Percentiles rank a stretch among this genome's conserved stretches.
These are phyloP conservation scores for Scytalidium lignicola DNA, from an alignment of 2,329 filamentous ascomycete genomes.

Conservation along the genomic window DNA sequence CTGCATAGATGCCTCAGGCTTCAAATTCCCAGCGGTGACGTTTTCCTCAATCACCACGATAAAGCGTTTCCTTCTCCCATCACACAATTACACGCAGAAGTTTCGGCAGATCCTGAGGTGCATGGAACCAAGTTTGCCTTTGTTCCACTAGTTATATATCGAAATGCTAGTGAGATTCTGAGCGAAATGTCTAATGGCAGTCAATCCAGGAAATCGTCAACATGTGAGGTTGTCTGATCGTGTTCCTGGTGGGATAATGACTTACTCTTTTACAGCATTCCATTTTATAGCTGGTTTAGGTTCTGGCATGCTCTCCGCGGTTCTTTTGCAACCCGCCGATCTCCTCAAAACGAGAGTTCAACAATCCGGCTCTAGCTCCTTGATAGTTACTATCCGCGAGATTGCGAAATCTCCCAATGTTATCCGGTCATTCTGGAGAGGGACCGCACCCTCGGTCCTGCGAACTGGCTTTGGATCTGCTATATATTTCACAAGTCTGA, in stretches of 20 bases:
- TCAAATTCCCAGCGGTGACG: too few species aligned
- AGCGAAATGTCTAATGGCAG: constrained; percentile 46
- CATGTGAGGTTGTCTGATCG: constrained; percentile 31
- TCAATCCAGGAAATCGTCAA: constrained; percentile 42
- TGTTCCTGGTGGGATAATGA: not conserved
- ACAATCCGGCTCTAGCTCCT: constrained; percentile 69
- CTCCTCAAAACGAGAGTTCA: constrained; percentile 95
- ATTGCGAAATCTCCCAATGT: constrained; percentile 61
- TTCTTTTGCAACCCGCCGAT: constrained; percentile 90
- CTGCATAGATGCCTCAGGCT: too few species aligned
- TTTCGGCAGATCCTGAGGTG: not conserved
- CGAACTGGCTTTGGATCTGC: constrained; percentile 90
- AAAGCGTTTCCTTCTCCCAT: not conserved
- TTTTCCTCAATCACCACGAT: too few species aligned
- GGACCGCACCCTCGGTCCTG: constrained; percentile 86
- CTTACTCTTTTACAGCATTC: constrained; percentile 47
- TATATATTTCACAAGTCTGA: constrained; percentile 88
- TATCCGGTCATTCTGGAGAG: constrained; percentile 79
- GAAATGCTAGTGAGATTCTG: constrained; percentile 1
- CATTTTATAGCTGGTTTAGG: constrained; percentile 86
- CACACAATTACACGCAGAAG: not conserved
- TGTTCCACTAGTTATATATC: not conserved
- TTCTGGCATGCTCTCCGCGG: constrained; percentile 81
- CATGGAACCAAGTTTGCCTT: not conserved
- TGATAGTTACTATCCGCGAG: constrained; percentile 62